Evolutionary conservation across 2,329 filamentous ascomycete genomes (phyloP).

Genomic region (Coniella vitis): DNA sequence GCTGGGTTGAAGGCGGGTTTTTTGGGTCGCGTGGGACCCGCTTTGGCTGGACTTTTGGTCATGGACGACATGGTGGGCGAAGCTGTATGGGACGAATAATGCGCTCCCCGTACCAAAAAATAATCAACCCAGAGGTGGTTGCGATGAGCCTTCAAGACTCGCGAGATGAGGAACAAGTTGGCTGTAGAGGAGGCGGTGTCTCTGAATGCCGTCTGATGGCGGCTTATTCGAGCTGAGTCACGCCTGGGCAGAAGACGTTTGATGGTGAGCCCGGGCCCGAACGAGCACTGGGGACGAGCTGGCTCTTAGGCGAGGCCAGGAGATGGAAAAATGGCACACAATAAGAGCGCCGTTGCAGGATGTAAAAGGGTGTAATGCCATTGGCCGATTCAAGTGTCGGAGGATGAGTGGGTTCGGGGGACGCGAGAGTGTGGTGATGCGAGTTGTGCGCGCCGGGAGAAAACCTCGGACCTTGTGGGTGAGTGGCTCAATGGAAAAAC

Average conservation of each 20-base stretch:
- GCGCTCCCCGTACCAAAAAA: too few relatives aligned
- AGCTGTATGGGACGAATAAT: too few relatives aligned
- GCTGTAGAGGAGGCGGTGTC: background rate
- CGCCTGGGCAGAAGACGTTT: background rate
- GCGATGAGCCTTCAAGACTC: too few relatives aligned
- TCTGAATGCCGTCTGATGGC: background rate
- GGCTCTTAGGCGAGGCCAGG: too few relatives aligned
- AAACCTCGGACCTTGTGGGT: background rate
- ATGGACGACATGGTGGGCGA: conserved; percentile 38
- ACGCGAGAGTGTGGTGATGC: conserved; percentile 7
- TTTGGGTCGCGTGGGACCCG: conserved; percentile 32
- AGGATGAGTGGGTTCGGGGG: background rate
- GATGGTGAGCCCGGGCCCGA: background rate
- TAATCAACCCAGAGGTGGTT: too few relatives aligned
- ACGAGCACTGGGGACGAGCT: background rate
- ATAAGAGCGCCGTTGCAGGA: background rate
- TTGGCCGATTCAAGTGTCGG: conserved; percentile 2
- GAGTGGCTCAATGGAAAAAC: conserved; percentile 14
- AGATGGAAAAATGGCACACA: background rate
- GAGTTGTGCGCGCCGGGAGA: background rate
- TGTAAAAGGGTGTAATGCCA: conserved; percentile 10
- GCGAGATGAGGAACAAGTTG: background rate
- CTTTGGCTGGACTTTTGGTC: conserved; percentile 29
- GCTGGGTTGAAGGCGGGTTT: conserved; percentile 38
- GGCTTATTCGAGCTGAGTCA: background rate